Evolutionary conservation across 2,329 filamentous ascomycete genomes (phyloP).

Genomic region (Botrytis byssoidea): DNA sequence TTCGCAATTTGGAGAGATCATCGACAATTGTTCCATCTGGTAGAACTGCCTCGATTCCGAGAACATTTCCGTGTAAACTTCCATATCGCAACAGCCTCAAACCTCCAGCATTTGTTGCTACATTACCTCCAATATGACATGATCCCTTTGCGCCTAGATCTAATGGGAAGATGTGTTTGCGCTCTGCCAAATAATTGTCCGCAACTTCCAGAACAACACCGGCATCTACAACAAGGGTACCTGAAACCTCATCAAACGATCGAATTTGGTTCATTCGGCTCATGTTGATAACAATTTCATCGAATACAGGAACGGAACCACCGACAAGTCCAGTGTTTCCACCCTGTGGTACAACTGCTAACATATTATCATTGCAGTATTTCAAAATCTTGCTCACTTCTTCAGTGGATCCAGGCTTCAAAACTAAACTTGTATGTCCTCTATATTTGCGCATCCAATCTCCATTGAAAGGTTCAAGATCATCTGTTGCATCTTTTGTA

Average conservation of each 20-base stretch:
- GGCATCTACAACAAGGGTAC: conserved; percentile 84
- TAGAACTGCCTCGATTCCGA: conserved; percentile 90
- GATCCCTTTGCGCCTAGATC: conserved; percentile 98
- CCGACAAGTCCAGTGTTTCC: conserved; percentile 96
- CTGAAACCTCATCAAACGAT: conserved; percentile 90
- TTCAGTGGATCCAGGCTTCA: conserved; percentile 80
- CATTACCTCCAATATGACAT: conserved; percentile 93
- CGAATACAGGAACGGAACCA: conserved; percentile 93
- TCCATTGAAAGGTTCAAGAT: conserved; percentile 88
- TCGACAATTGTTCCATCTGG: conserved; percentile 91
- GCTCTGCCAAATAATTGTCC: conserved; percentile 81
- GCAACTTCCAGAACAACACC: conserved; percentile 88
- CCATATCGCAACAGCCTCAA: conserved; percentile 88
- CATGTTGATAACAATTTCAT: conserved; percentile 94
- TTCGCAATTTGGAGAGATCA: conserved; percentile 82
- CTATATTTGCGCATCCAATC: conserved; percentile 99
- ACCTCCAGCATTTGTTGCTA: conserved; percentile 93
- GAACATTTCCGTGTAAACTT: conserved; percentile 86
- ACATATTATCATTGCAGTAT: conserved; percentile 90
- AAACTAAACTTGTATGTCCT: conserved; percentile 80
- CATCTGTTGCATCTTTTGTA: conserved; percentile 68
- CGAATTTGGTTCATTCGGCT: conserved; percentile 87
- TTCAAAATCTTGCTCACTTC: conserved; percentile 88
- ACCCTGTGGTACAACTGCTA: conserved; percentile 95
- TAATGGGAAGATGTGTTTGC: conserved; percentile 86